phyloP scores from a whole-genome alignment of 179 eudicot genomes.

The Silene noctiflora region DNA sequence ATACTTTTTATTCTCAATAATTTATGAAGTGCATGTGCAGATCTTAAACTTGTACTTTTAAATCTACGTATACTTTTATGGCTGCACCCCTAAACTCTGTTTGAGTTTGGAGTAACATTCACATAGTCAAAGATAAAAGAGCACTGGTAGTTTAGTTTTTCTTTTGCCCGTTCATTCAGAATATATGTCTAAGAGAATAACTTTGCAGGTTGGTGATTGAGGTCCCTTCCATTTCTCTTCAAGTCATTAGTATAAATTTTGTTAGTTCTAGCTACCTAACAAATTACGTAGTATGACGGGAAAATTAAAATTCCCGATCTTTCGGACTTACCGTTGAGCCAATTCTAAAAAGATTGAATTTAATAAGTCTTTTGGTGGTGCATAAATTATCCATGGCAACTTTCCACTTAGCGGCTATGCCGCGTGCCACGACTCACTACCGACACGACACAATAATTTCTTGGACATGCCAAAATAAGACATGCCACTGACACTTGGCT shows the following conservation, averaged over 20 bases:
- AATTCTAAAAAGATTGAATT: too few relatives aligned
- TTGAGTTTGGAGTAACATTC: neutral
- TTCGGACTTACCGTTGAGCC: neutral
- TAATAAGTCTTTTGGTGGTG: too few relatives aligned
- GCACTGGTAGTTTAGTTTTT: neutral
- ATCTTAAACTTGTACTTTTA: neutral
- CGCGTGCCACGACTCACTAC: too few relatives aligned
- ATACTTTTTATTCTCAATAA: neutral
- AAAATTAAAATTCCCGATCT: neutral
- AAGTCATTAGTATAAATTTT: neutral
- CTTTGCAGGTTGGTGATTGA: neutral
- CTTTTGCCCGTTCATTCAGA: neutral
- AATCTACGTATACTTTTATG: neutral
- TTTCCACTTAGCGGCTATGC: too few relatives aligned
- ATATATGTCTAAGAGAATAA: neutral
- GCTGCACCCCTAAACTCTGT: neutral
- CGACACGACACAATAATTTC: too few relatives aligned
- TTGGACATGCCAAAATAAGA: too few relatives aligned
- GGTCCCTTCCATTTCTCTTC: neutral
- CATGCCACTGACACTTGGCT: too few relatives aligned
- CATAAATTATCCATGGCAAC: too few relatives aligned
- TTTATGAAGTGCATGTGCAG: conserved; percentile 5
- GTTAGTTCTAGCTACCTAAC: neutral
- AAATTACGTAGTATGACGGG: neutral
- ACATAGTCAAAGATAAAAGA: neutral